A percentile compares a stretch with the other conserved stretches of the same genome.
These are phyloP conservation scores for Miamiensis avidus DNA, from an alignment of 169 alveolate species.

Conservation along the genomic window DNA sequence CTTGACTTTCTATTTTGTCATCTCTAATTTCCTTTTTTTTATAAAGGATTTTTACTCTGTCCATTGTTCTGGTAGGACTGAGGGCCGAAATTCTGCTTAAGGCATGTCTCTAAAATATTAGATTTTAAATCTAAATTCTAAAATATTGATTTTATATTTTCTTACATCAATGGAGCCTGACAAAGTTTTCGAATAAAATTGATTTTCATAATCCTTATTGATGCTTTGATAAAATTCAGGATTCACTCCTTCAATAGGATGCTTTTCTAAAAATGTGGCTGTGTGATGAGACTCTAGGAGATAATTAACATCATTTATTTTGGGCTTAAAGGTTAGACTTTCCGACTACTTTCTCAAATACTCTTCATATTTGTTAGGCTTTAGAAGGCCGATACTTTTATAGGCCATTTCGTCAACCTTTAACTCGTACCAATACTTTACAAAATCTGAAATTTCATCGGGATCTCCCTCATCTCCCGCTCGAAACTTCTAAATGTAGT, in stretches of 20 bases:
- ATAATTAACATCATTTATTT: neutral
- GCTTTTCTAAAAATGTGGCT: neutral
- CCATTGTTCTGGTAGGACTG: neutral
- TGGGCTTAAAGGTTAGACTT: neutral
- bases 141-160: no score
- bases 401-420: neutral
- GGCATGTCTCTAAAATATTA: no score
- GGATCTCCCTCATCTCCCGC: no score
- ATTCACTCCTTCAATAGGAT: neutral
- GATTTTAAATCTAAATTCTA: no score
- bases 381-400: neutral
- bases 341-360: neutral
- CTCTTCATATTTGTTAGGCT: neutral
- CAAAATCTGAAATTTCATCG: neutral
- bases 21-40: neutral
- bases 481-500: neutral
- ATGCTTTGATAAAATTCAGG: neutral
- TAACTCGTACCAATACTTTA: neutral
- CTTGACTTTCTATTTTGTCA: neutral
- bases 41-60: neutral
- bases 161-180: neutral
- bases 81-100: neutral
- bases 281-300: neutral
- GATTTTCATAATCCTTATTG: neutral
- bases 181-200: neutral